Evolutionary conservation across 805 yeast genomes (phyloP), one percentile per base, ranked within the genome.

Genomic region (Cyberlindnera mississippiensis): DNA sequence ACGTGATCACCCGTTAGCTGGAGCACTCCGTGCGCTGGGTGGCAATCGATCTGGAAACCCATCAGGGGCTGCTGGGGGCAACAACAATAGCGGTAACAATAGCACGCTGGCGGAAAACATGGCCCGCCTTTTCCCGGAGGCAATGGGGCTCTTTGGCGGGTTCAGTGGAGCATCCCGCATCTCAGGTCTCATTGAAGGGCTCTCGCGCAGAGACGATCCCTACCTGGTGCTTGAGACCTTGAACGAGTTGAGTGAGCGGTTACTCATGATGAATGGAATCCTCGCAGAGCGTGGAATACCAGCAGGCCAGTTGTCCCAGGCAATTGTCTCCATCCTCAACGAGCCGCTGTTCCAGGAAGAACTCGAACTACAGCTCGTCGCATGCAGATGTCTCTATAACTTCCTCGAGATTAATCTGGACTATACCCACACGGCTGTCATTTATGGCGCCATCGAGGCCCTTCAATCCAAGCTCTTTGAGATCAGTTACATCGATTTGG

Each of bases 361-460:
- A 48, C 64, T 86, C 37, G 96, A 91, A 56, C 57, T 90, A n/a
- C 91, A 85, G 55, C 63, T 91, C 33, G 82, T 85, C 30, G 82
- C 95, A 0, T 85, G 95, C 54, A 74, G 96, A 37, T 85, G 96
- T 56, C 65, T 90, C 14, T 84, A 85, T 59, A 90, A 88, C 58
- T 64, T 90, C 34, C 64, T 88, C 41, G 96, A 88, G 56, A 82
- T 84, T 10, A 74, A 82, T 50, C 78, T 78, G 13, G 82, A 82
- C 35, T 76, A 80, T 34, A 73, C 80, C 6, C 72, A 73, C 39
- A 75, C 72, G 28, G 80, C 87, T 3, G 80, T 87, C 3, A 67
- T 73, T 16, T 76, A 76, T 14, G 82, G 83, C 30, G 83, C 82
- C 1, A 73, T 89, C 7, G 81, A 78, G 33, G 78, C 76, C 0